phyloP scores from a whole-genome alignment of 2,329 filamentous ascomycete genomes.

The Pseudogymnoascus verrucosus region DNA sequence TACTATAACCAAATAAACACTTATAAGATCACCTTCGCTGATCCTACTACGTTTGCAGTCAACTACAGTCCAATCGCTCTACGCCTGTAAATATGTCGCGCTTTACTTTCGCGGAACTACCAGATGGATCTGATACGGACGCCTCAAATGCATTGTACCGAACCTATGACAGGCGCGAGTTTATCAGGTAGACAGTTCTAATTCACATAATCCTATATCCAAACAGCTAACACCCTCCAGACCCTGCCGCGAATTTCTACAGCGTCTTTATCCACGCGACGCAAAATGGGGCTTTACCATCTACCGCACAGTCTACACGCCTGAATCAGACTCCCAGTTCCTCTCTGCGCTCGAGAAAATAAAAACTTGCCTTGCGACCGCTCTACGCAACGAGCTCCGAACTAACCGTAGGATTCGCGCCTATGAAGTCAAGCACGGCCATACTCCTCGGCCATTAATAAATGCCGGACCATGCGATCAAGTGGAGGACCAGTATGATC shows the following conservation, averaged over 20 bases:
- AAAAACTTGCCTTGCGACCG: not conserved
- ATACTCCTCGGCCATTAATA: not conserved
- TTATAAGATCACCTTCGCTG: not conserved
- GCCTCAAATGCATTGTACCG: not conserved
- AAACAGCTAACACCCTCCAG: not conserved
- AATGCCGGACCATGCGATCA: not conserved
- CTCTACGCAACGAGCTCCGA: not conserved
- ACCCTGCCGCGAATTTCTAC: not conserved
- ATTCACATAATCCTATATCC: not conserved
- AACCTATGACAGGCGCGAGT: not conserved
- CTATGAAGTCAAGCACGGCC: too few relatives aligned
- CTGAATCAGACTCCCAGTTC: slow-evolving; percentile 19
- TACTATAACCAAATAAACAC: not conserved
- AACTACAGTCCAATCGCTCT: not conserved
- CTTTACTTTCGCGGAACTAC: not conserved
- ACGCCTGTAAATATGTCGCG: not conserved
- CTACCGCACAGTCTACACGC: slow-evolving; percentile 20
- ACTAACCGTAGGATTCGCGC: not conserved
- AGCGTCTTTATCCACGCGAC: not conserved
- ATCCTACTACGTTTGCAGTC: not conserved
- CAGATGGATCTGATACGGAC: not conserved
- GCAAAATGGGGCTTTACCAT: slow-evolving; percentile 14
- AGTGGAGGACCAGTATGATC: not conserved
- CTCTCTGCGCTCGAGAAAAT: slow-evolving; percentile 15
- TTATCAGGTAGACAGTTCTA: not conserved